These are phyloP conservation scores for Arabidopsis thaliana DNA, from an alignment of 345 rosid genomes.

Conservation along the genomic window TAIR10.1 NC_003071.7:14297501-14298000, in stretches of 20 bases:
- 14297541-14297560: conserved; percentile 10
- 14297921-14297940: conserved; percentile 19
- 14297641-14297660: conserved; percentile 1
- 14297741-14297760: neutral
- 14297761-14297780: conserved; percentile 19
- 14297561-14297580: conserved; percentile 15
- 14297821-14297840: conserved; percentile 28
- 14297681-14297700: no score
- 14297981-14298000: neutral
- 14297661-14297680: neutral
- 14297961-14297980: neutral
- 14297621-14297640: conserved; percentile 30
- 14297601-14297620: conserved; percentile 8
- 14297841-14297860: conserved; percentile 20
- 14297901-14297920: neutral
- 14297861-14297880: conserved; percentile 3
- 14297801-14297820: conserved; percentile 9
- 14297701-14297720: no score
- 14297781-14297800: conserved; percentile 2
- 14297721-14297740: no score
- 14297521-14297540: neutral
- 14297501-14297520: neutral
- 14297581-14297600: conserved; percentile 12
- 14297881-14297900: neutral
- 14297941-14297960: conserved; percentile 14